A percentile compares a stretch with the other conserved stretches of the same genome.
Evolutionary conservation across 768 basidiomycete species (phyloP).

Genomic region (Mycena metata): DNA sequence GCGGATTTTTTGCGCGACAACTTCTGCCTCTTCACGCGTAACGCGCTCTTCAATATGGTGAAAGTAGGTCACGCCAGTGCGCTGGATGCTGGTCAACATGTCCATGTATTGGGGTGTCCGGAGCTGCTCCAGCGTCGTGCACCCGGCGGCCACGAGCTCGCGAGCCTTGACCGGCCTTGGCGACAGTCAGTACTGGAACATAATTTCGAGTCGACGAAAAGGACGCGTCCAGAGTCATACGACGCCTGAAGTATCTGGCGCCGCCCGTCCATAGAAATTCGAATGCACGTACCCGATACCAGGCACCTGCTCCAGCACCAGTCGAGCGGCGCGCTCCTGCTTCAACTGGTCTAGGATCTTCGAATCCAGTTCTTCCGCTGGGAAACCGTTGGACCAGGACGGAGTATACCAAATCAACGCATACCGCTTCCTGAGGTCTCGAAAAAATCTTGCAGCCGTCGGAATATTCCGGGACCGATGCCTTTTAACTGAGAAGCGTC

Average conservation of each 20-base stretch:
- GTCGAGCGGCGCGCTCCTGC: conserved; percentile 44
- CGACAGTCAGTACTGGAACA: conserved; percentile 14
- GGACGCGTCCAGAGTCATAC: too few species aligned
- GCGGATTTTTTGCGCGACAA: conserved; percentile 61
- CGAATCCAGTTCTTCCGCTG: conserved; percentile 25
- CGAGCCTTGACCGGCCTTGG: conserved; percentile 54
- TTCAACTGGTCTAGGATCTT: conserved; percentile 41
- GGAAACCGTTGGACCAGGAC: conserved; percentile 6
- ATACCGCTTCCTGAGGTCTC: conserved; percentile 50
- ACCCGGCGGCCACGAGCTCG: conserved; percentile 66
- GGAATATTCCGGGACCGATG: conserved; percentile 57
- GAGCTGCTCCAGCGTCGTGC: conserved; percentile 58
- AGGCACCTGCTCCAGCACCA: conserved; percentile 54
- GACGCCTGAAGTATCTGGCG: too few species aligned
- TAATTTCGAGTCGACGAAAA: too few species aligned
- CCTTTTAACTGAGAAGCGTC: conserved; percentile 47
- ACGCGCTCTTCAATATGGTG: conserved; percentile 53
- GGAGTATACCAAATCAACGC: conserved; percentile 35
- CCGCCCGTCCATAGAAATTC: too few species aligned
- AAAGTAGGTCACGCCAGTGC: conserved; percentile 56
- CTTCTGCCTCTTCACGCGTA: conserved; percentile 57
- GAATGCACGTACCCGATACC: conserved; percentile 61
- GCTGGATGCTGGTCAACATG: conserved; percentile 56
- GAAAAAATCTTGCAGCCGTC: conserved; percentile 60
- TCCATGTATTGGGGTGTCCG: conserved; percentile 51